Percentiles rank a stretch among this genome's conserved stretches.
phyloP scores from a whole-genome alignment of 2,329 filamentous ascomycete species.

The Trichoderma pleuroti region DNA sequence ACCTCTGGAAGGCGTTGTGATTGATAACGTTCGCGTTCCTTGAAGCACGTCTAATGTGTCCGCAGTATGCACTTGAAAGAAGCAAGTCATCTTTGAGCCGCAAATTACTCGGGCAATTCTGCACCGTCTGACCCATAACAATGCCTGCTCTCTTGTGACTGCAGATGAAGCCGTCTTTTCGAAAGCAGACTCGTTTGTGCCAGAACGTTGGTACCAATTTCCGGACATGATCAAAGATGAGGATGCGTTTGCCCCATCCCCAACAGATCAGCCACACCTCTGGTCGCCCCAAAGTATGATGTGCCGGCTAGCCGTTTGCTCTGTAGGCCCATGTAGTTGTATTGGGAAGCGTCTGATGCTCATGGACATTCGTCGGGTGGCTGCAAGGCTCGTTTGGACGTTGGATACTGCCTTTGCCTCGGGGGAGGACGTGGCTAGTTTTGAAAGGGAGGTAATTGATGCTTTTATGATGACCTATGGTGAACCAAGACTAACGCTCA shows the following conservation, averaged over 20 bases:
- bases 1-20: conserved; percentile 17
- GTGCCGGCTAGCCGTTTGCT: neutral
- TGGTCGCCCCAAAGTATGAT: neutral
- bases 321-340: neutral
- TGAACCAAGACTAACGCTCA: neutral
- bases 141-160: conserved; percentile 33
- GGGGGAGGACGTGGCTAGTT: neutral
- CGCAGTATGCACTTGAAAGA: conserved; percentile 18
- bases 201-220: conserved; percentile 35
- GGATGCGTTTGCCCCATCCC: conserved; percentile 32
- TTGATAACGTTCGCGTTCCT: conserved; percentile 22
- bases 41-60: conserved; percentile 19
- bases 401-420: neutral
- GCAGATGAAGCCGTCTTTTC: neutral
- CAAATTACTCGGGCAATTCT: neutral
- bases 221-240: conserved; percentile 31
- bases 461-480: neutral
- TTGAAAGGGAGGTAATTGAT: neutral
- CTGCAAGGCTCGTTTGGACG: neutral
- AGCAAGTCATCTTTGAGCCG: neutral
- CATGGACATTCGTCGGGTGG: neutral
- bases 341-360: neutral
- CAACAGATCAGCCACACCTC: neutral
- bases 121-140: conserved; percentile 15
- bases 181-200: conserved; percentile 32